Conservation (phyloP, 2,329 filamentous ascomycete species). For the Neoarthrinium moseri region DNA sequence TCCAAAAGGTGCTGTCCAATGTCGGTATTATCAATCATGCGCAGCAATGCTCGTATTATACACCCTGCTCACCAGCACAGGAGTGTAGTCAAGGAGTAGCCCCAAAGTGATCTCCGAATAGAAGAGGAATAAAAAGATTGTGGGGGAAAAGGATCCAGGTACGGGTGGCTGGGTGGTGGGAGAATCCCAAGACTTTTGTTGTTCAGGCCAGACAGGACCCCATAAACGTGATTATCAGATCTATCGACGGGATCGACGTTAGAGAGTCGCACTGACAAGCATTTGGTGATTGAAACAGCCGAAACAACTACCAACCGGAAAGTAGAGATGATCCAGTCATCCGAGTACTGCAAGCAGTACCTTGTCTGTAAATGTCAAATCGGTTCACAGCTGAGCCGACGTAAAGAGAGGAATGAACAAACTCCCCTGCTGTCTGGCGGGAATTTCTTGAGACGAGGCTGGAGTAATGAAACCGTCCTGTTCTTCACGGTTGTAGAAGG, state of each 20-base stretch:
- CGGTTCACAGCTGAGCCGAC: too few species aligned
- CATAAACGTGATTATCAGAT: slow-evolving; percentile 20
- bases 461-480: slow-evolving; percentile 20
- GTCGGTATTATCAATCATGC: too few species aligned
- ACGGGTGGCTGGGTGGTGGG: too few species aligned
- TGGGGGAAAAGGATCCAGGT: background rate
- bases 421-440: slow-evolving; percentile 18
- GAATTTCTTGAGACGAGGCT: slow-evolving; percentile 22
- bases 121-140: background rate
- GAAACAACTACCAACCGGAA: slow-evolving; percentile 34
- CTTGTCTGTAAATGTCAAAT: slow-evolving; percentile 16
- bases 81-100: background rate
- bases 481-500: slow-evolving; percentile 10
- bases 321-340: slow-evolving; percentile 20
- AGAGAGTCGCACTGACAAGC: slow-evolving; percentile 35
- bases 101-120: background rate
- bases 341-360: slow-evolving; percentile 16
- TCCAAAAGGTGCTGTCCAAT: too few species aligned
- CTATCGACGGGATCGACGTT: slow-evolving; percentile 36
- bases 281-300: slow-evolving; percentile 36
- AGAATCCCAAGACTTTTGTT: background rate
- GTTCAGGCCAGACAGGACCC: background rate
- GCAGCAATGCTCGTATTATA: background rate
- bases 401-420: slow-evolving; percentile 17
- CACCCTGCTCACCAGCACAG: slow-evolving; percentile 8